These are phyloP conservation scores for Paecilomyces sp. DNA, from an alignment of 2,329 filamentous ascomycete species.

Conservation along the genomic window DNA sequence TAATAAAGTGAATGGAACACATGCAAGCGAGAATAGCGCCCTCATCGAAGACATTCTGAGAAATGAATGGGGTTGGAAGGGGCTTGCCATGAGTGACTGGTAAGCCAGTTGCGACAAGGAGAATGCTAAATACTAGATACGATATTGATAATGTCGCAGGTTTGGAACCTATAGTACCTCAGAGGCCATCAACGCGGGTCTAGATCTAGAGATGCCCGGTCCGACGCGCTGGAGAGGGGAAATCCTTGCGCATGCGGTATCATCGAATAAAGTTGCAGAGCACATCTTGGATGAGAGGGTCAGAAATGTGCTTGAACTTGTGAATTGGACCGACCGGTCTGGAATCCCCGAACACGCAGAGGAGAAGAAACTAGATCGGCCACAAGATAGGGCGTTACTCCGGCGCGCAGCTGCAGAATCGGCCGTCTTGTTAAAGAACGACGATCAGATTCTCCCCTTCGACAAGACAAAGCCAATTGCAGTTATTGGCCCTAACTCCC, in stretches of 20 bases:
- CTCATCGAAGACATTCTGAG: slow-evolving; percentile 38
- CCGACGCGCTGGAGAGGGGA: slow-evolving; percentile 36
- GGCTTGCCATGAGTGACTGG: slow-evolving; percentile 42
- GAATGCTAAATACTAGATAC: neutral
- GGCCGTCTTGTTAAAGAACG: slow-evolving; percentile 68
- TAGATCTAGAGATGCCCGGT: slow-evolving; percentile 43
- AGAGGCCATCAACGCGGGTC: slow-evolving; percentile 37
- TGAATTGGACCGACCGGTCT: slow-evolving; percentile 50
- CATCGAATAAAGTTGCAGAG: slow-evolving; percentile 50
- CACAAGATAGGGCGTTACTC: slow-evolving; percentile 57
- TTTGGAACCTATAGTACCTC: slow-evolving; percentile 41
- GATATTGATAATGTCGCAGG: slow-evolving; percentile 16
- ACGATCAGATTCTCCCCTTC: slow-evolving; percentile 55
- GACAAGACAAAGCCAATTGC: slow-evolving; percentile 40
- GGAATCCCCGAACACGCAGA: slow-evolving; percentile 49
- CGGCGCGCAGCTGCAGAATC: slow-evolving; percentile 61
- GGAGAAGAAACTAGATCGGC: slow-evolving; percentile 51
- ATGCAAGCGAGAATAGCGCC: slow-evolving; percentile 35
- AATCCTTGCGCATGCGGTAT: slow-evolving; percentile 37
- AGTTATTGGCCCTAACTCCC: slow-evolving; percentile 50
- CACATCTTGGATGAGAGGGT: slow-evolving; percentile 53
- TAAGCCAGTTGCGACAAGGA: slow-evolving; percentile 10
- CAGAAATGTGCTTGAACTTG: slow-evolving; percentile 51
- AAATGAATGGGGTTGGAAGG: slow-evolving; percentile 42
- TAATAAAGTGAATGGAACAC: slow-evolving; percentile 48